Conservation (phyloP, 768 basidiomycete genomes). For the Harrya chromipes region DNA sequence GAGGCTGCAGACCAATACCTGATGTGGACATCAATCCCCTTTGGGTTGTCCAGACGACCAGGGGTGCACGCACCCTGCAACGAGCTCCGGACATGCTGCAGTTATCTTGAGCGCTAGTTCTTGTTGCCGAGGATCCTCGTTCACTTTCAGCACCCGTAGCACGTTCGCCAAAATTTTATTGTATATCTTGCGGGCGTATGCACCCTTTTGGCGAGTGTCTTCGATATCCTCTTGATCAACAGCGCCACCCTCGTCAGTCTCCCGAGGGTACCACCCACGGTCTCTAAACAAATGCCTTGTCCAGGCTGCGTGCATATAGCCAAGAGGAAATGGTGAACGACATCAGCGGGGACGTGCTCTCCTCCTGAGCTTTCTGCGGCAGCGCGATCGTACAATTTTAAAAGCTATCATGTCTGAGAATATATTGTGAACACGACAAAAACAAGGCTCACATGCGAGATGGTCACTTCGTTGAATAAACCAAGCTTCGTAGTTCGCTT, state of each 20-base stretch:
- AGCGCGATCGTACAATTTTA: slow-evolving; percentile 70
- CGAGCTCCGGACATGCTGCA: slow-evolving; percentile 81
- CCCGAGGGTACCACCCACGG: slow-evolving; percentile 87
- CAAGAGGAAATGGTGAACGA: slow-evolving; percentile 85
- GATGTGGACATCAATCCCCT: slow-evolving; percentile 13
- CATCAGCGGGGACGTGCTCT: slow-evolving; percentile 66
- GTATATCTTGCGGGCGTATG: slow-evolving; percentile 49
- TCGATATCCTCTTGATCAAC: slow-evolving; percentile 38
- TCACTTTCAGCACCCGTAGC: slow-evolving; percentile 74
- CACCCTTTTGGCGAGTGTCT: slow-evolving; percentile 31
- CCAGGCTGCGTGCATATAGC: slow-evolving; percentile 82
- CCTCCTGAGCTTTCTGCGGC: slow-evolving; percentile 44
- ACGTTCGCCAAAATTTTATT: slow-evolving; percentile 83
- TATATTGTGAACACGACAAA: neutral
- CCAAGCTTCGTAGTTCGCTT: slow-evolving; percentile 69
- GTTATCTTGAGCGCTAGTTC: slow-evolving; percentile 81
- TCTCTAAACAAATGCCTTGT: slow-evolving; percentile 84
- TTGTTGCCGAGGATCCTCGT: slow-evolving; percentile 83
- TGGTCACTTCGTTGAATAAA: slow-evolving; percentile 63
- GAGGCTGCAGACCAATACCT: slow-evolving; percentile 72
- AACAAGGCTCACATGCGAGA: slow-evolving; percentile 52
- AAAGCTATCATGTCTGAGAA: slow-evolving; percentile 42
- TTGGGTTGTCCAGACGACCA: neutral
- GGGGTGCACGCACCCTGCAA: slow-evolving; percentile 56
- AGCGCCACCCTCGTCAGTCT: slow-evolving; percentile 42